Conservation (phyloP, 1,284 basidiomycete species). For the Ceratorhiza oryzae-sativae region DNA sequence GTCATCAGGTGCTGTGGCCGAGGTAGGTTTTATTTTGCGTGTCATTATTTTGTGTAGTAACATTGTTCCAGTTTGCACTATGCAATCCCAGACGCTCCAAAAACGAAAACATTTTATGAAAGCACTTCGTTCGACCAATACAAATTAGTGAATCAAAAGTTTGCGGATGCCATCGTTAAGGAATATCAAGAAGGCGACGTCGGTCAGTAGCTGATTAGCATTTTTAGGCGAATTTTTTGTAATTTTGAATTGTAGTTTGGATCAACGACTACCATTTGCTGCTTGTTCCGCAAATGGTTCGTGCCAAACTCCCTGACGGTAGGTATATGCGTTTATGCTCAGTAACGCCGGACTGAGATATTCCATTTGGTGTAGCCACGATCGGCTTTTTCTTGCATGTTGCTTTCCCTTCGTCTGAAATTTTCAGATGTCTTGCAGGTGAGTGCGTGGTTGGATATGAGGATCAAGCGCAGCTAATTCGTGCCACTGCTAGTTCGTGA, state of each 20-base stretch:
- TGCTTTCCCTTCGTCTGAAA: constrained; percentile 86
- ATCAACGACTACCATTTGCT: constrained; percentile 89
- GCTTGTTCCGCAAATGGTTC: constrained; percentile 79
- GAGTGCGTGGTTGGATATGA: neutral
- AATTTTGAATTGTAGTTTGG: constrained; percentile 43
- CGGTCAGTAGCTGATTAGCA: constrained; percentile 52
- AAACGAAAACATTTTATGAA: constrained; percentile 80
- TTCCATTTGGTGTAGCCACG: constrained; percentile 54
- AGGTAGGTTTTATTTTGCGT: neutral
- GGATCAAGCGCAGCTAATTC: neutral
- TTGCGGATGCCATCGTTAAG: constrained; percentile 78
- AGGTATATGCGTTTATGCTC: neutral
- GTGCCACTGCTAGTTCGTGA: constrained; percentile 47
- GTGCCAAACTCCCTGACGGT: constrained; percentile 60
- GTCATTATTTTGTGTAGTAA: constrained; percentile 57
- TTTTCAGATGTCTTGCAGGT: constrained; percentile 80
- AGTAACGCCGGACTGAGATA: neutral
- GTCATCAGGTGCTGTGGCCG: constrained; percentile 68
- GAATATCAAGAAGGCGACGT: constrained; percentile 84
- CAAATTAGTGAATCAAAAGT: constrained; percentile 80
- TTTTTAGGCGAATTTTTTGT: neutral
- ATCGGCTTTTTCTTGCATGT: constrained; percentile 92
- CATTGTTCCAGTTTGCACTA: constrained; percentile 80
- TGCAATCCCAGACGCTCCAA: constrained; percentile 83
- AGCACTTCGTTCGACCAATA: constrained; percentile 78